Evolutionary conservation across 179 eudicot genomes (phyloP), one percentile per base, ranked within the genome.

Genomic region (Carnegiea gigantea): DNA sequence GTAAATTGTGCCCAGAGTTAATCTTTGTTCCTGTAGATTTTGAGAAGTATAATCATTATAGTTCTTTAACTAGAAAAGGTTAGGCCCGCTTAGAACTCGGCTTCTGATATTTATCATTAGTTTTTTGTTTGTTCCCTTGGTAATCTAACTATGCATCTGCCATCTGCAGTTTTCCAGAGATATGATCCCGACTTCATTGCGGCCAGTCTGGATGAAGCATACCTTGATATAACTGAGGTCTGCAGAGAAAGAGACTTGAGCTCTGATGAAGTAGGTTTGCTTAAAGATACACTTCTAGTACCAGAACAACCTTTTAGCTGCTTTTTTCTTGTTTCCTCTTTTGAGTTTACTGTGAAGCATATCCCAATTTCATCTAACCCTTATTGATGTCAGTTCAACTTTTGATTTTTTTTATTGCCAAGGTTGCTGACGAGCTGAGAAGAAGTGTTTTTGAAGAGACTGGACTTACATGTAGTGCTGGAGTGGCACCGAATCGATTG

Each of bases 401-500:
- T 81, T 48, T 73, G 20, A 65, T 75, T 9, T 65, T 9, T 65
- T 79, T 53, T 65, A 6, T 54, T 77, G 64, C 44, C 49, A 44
- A 95, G 99, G 89, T 94, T 80, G 97, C 98, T 76, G 93, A 94
- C 86, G 99, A 96, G 85, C 93, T 96, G 62, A 90, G 98, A 85
- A 84, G 74, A 83, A 73, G 87, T 85, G 93, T 94, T 72, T 84
- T 86, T 84, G 90, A 88, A 85, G 96, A 89, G 89, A 96, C 98
- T 72, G 98, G 99, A 48, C 95, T 96, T 60, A 96, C 98, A 72
- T 96, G 99, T 84, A 96, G 99, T 85, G 97, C 97, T 80, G 99
- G 99, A 83, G 92, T 96, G 64, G 99, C 88, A 76, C 93, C 99
- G 49, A 96, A 96, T 80, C 90, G 92, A 57, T 89, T 96, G 85